phyloP scores from a whole-genome alignment of 805 yeast species.

The Lipomyces orientalis region DNA sequence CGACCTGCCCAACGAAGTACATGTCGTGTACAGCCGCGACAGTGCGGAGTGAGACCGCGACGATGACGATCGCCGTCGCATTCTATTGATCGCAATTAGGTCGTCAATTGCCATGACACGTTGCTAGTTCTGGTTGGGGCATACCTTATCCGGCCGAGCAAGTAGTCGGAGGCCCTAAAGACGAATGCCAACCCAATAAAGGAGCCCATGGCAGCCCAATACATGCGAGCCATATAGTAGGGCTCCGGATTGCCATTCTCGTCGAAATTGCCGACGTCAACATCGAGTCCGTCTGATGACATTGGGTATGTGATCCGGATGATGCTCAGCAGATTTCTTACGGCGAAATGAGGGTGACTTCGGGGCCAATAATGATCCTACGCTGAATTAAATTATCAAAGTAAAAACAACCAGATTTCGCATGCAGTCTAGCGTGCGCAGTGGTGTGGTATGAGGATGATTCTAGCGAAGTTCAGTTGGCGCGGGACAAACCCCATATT shows the following conservation, averaged over 20 bases:
- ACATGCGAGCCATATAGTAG: slow-evolving; percentile 39
- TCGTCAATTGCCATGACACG: not conserved
- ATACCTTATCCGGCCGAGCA: slow-evolving; percentile 19
- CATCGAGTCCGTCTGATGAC: not conserved
- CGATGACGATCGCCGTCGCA: slow-evolving; percentile 1
- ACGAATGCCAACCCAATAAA: slow-evolving; percentile 32
- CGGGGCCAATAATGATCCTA: not conserved
- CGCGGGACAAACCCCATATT: too few relatives aligned
- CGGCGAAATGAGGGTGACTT: not conserved
- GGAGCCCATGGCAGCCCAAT: slow-evolving; percentile 40
- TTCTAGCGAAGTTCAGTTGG: too few relatives aligned
- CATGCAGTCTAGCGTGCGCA: too few relatives aligned
- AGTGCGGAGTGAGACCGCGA: slow-evolving; percentile 5
- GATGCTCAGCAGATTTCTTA: not conserved
- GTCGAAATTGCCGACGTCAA: slow-evolving; percentile 34
- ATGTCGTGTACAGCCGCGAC: slow-evolving; percentile 15
- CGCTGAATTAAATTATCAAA: not conserved
- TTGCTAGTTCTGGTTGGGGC: not conserved
- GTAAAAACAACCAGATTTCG: not conserved
- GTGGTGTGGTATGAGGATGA: too few relatives aligned
- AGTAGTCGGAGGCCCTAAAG: slow-evolving; percentile 12
- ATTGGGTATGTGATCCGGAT: not conserved
- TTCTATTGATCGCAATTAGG: not conserved
- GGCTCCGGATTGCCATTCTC: slow-evolving; percentile 39
- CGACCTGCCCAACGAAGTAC: slow-evolving; percentile 22